Percentiles rank a stretch among this genome's conserved stretches.
Conservation (phyloP, 2,329 filamentous ascomycete species). For the Raffaelea albimanens region DNA sequence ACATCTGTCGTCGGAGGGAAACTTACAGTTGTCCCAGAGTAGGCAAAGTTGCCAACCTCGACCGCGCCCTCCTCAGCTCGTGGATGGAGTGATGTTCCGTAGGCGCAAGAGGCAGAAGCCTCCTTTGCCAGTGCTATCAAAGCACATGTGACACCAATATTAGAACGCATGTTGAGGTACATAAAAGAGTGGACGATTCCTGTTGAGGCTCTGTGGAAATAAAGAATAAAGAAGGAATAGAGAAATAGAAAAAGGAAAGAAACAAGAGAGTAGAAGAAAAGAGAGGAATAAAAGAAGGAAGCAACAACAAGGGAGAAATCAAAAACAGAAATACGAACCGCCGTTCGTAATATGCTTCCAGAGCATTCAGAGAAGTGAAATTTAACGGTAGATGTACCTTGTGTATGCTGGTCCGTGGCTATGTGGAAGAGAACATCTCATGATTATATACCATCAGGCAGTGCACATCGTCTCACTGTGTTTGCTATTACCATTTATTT, state of each 20-base stretch:
- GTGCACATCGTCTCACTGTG: too few relatives aligned
- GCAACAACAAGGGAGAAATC: neutral
- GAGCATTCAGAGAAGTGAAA: too few relatives aligned
- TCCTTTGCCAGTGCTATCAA: neutral
- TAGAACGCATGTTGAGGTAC: neutral
- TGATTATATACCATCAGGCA: too few relatives aligned
- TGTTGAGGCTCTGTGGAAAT: too few relatives aligned
- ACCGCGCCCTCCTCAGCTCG: slow-evolving; percentile 21
- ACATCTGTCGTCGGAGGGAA: neutral
- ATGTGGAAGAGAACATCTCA: too few relatives aligned
- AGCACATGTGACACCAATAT: neutral
- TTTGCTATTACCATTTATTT: too few relatives aligned
- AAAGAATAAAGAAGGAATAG: too few relatives aligned
- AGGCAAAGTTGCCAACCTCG: slow-evolving; percentile 27
- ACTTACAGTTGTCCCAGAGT: slow-evolving; percentile 24
- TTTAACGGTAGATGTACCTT: too few relatives aligned
- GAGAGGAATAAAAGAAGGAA: neutral
- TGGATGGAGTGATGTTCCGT: slow-evolving; percentile 27
- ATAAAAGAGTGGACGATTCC: too few relatives aligned
- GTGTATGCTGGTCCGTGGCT: too few relatives aligned
- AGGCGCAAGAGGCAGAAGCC: slow-evolving; percentile 23
- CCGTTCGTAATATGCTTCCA: too few relatives aligned
- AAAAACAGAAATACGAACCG: too few relatives aligned
- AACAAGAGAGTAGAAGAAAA: neutral
- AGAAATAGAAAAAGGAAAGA: neutral